A percentile compares a stretch with the other conserved stretches of the same genome.
These are phyloP conservation scores for Diddensiella santjacobensis DNA, from an alignment of 805 yeast genomes.

Conservation along the genomic window DNA sequence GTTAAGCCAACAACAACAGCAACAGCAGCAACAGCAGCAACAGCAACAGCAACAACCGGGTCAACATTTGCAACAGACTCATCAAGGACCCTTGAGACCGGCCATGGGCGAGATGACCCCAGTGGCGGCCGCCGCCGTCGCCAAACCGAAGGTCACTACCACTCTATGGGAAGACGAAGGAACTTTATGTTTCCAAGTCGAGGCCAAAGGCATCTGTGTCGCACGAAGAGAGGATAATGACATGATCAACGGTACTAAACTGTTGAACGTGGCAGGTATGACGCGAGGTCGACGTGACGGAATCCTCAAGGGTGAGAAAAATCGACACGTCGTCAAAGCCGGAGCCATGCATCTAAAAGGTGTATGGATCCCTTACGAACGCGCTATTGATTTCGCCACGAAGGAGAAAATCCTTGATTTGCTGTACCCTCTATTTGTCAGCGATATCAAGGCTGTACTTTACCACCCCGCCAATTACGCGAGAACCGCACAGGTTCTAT, in stretches of 20 bases:
- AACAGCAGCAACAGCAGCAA: constrained; percentile 14
- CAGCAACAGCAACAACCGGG: constrained; percentile 4
- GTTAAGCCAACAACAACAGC: constrained; percentile 10
- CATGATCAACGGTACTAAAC: constrained; percentile 80
- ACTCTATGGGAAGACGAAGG: constrained; percentile 88
- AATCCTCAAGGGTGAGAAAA: constrained; percentile 70
- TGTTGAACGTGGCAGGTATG: constrained; percentile 79
- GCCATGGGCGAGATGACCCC: constrained; percentile 38
- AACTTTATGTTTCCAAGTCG: constrained; percentile 80
- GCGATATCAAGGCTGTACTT: constrained; percentile 48
- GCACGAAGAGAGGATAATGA: constrained; percentile 80
- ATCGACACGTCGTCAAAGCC: constrained; percentile 75
- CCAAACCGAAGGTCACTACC: constrained; percentile 63
- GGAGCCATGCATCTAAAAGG: constrained; percentile 90
- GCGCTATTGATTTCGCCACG: constrained; percentile 79
- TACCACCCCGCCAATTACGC: constrained; percentile 32
- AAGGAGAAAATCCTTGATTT: constrained; percentile 68
- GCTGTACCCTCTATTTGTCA: constrained; percentile 65
- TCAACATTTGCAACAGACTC: constrained; percentile 17
- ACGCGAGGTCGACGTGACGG: constrained; percentile 89
- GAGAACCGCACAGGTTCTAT: constrained; percentile 32
- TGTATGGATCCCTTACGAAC: constrained; percentile 83
- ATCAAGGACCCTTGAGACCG: constrained; percentile 31
- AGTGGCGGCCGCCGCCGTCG: constrained; percentile 36
- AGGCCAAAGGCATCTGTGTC: constrained; percentile 74